Conservation (phyloP, 139 green algal genomes). For the Haematococcus lacustris region DNA sequence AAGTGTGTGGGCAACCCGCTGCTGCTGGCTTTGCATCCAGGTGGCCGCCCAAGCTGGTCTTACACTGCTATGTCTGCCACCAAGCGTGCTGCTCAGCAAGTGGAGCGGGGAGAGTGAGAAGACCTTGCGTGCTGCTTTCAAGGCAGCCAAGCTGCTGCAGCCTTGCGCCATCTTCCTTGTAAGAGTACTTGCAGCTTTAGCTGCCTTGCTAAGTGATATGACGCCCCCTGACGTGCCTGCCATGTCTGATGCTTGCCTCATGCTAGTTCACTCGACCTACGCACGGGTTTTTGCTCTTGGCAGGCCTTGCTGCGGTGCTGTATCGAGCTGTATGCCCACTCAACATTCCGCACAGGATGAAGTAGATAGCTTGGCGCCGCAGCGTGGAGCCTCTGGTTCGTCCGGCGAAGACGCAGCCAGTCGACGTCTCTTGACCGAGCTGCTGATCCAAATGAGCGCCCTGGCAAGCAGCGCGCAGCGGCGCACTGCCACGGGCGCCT, state of each 20-base stretch:
- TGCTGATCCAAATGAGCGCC: conserved; percentile 45
- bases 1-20: no score
- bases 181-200: no score
- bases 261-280: no score
- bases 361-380: conserved; percentile 43
- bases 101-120: conserved; percentile 59
- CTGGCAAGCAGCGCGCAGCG: no score
- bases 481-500: no score
- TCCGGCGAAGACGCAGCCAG: conserved; percentile 27
- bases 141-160: conserved; percentile 28
- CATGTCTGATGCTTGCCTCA: no score
- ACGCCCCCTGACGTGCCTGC: no score
- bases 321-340: no score
- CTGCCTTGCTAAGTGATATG: no score
- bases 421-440: conserved; percentile 53
- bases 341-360: conserved; percentile 54
- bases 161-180: conserved; percentile 56
- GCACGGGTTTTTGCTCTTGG: no score
- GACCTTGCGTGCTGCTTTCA: conserved; percentile 40
- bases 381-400: conserved; percentile 11
- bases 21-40: no score
- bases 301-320: no score
- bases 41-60: conserved; percentile 44
- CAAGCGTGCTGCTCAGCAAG: conserved; percentile 49
- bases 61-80: conserved; percentile 42